Percentiles rank a stretch among this genome's conserved stretches.
Conservation (phyloP, 805 yeast species). For the Wickerhamiella domercqiae region DNA sequence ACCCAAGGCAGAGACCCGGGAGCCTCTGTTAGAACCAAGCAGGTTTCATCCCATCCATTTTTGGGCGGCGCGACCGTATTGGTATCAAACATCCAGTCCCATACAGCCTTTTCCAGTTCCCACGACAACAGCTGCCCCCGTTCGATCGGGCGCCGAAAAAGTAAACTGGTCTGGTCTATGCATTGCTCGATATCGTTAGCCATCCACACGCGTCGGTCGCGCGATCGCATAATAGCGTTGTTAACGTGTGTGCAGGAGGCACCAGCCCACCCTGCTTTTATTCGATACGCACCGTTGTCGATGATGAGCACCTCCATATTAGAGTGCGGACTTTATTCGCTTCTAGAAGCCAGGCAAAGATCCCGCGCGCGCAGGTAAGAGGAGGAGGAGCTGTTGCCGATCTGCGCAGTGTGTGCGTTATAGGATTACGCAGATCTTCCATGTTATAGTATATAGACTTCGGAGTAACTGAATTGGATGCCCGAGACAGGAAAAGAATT, state of each 20-base stretch:
- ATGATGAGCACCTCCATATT: conserved; percentile 33
- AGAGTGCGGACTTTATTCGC: background rate
- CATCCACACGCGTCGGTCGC: conserved; percentile 55
- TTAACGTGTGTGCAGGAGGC: conserved; percentile 36
- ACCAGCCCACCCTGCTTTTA: conserved; percentile 46
- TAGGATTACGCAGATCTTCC: background rate
- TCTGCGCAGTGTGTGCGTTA: background rate
- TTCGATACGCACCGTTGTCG: conserved; percentile 80
- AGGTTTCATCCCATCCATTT: conserved; percentile 34
- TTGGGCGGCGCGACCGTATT: conserved; percentile 5
- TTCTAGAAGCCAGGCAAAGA: background rate
- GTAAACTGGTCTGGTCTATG: conserved; percentile 58
- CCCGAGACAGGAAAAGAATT: no score
- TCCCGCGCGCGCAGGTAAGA: background rate
- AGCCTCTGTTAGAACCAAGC: conserved; percentile 61
- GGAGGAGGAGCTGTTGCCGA: no score
- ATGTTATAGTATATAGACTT: no score
- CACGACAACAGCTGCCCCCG: conserved; percentile 81
- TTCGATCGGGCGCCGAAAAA: conserved; percentile 68
- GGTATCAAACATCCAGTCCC: conserved; percentile 62
- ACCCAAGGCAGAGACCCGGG: conserved; percentile 71
- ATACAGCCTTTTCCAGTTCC: conserved; percentile 76
- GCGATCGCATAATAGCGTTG: conserved; percentile 59
- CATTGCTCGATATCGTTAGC: conserved; percentile 55
- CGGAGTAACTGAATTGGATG: no score